Evolutionary conservation across 2,329 filamentous ascomycete genomes (phyloP), one percentile per base, ranked within the genome.

Genomic region (Pseudocercospora eumusae): DNA sequence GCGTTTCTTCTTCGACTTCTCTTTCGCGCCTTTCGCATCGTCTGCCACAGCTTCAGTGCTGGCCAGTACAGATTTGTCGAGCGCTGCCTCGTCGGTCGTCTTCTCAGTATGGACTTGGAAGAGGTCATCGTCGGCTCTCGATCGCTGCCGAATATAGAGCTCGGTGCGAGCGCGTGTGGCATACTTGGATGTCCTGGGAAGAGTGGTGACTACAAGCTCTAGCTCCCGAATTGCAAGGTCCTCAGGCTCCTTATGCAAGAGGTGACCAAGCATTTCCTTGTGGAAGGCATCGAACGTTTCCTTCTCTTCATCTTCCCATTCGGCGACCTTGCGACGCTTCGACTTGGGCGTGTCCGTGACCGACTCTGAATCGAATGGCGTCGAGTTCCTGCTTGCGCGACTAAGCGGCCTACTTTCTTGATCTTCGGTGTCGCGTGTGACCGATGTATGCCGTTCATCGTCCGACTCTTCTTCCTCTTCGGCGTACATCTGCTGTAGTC

Each of bases 391-490:
- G 66, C 81, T 85, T 73, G 83, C 81, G 45, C 89, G 91, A 75
- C 91, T 96, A 49, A 88, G 86, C 54, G 89, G 89, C 45, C 89
- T 86, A 66, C 91, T 96, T 63, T 95, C 93, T 33, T 87, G 87
- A 67, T 95, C 93, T 73, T 96, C 93, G 0, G 91, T 96, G 73
- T 93, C 92, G 50, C 88, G 83, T 11, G 84, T 86, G 54, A 88
- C 77, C 11, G 89, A 86, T 33, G 85, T 88, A 55, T 82, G 78
- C 52, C 84, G 84, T 66, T 97, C 81, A 59, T 82, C 93, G 66
- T 96, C 93, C 0, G 92, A 96, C 52, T 91, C 88, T 40, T 89
- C 89, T 54, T 91, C 88, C 66, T 89, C 90, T 45, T 91, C 88
- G 65, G 89, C 90, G 64, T 89, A 86, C 72, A 89, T 85, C 66